phyloP scores from a whole-genome alignment of 352 stramenopile species.

The Pythium utonaiense region DNA sequence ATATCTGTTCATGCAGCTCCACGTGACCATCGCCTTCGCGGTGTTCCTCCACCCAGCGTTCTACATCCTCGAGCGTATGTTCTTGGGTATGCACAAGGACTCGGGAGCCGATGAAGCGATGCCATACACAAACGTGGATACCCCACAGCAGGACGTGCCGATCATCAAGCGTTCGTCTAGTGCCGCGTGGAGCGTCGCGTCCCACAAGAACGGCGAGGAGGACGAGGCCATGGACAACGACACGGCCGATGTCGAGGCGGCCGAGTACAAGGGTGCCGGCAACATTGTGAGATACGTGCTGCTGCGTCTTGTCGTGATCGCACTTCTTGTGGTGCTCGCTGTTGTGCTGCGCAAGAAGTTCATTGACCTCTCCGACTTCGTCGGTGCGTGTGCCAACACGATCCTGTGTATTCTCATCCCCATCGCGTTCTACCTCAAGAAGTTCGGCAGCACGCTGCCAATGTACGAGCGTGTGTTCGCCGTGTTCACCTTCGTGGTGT shows the following conservation, averaged over 20 bases:
- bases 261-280: conserved; percentile 35
- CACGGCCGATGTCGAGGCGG: conserved; percentile 27
- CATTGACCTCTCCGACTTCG: conserved; percentile 58
- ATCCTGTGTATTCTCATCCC: conserved; percentile 61
- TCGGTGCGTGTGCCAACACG: conserved; percentile 50
- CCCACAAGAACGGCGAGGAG: conserved; percentile 10
- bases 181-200: conserved; percentile 25
- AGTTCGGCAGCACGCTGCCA: conserved; percentile 38
- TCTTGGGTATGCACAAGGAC: no score
- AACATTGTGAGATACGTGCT: conserved; percentile 44
- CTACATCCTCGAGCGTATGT: conserved; percentile 21
- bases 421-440: conserved; percentile 71
- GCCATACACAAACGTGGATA: neutral
- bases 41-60: conserved; percentile 30
- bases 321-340: conserved; percentile 34
- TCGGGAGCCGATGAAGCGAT: conserved; percentile 2
- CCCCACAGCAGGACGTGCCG: conserved; percentile 4
- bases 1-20: conserved; percentile 41
- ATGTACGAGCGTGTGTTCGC: conserved; percentile 37
- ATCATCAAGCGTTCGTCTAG: conserved; percentile 18
- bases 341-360: conserved; percentile 43
- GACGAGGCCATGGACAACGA: conserved; percentile 21
- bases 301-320: conserved; percentile 52
- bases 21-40: conserved; percentile 35
- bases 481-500: conserved; percentile 35